phyloP scores from a whole-genome alignment of 2,329 filamentous ascomycete genomes.

The Chrysoporthe puriensis region DNA sequence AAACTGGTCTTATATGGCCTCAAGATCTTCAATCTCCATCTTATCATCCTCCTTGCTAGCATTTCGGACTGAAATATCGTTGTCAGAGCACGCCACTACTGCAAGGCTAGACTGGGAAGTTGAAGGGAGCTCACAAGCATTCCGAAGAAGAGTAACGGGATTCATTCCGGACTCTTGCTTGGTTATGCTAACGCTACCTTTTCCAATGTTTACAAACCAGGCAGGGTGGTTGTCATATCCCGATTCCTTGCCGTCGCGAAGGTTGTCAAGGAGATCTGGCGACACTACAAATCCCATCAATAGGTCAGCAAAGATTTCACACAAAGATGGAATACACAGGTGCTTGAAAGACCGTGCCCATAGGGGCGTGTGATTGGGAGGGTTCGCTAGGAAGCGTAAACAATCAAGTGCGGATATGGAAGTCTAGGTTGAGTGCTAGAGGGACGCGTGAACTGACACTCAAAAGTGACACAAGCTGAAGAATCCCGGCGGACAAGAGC shows the following conservation, averaged over 20 bases:
- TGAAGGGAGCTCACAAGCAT: conserved; percentile 3
- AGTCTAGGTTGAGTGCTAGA: background rate
- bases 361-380: background rate
- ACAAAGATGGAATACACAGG: background rate
- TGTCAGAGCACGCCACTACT: background rate
- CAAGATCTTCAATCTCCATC: no score
- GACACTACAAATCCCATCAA: background rate
- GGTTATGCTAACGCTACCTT: background rate
- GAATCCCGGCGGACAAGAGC: conserved; percentile 1
- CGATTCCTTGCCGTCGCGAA: background rate
- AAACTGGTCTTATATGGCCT: no score
- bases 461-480: conserved; percentile 8
- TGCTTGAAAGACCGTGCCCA: background rate
- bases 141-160: background rate
- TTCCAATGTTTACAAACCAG: background rate
- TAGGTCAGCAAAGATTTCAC: background rate
- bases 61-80: background rate
- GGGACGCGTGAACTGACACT: background rate
- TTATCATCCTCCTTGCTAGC: no score
- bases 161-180: conserved; percentile 2
- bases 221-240: background rate
- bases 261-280: background rate
- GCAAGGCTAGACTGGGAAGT: background rate
- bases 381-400: background rate
- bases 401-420: background rate